Evolutionary conservation across 1,284 basidiomycete genomes (phyloP), one percentile per base, ranked within the genome.

Genomic region (Ceratobasidium sp.): DNA sequence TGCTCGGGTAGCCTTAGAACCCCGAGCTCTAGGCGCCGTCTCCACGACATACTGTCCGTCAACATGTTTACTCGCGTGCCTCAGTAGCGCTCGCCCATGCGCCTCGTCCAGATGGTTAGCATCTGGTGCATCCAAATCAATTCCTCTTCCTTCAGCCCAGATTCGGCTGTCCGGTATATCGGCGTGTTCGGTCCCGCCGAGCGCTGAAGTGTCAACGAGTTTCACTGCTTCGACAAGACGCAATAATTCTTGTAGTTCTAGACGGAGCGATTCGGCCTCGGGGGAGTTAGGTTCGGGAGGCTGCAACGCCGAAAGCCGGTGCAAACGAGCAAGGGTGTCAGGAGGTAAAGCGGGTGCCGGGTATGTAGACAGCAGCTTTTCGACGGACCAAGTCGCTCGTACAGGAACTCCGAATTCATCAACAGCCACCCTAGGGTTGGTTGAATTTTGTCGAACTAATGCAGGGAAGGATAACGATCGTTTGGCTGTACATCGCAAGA

Each of bases 201-300:
- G 55, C 49, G 64, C 9, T 3, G 80, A 80, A 15, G 79, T 81
- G 23, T 80, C 77, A 56, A 81, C 90, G 40, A 93, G 83, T 83
- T 89, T 92, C 72, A 94, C 93, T 5, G 93, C 93, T 82, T 95
- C 93, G 12, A 95, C 93, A 7, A 95, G 86, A 80, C 88, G 89
- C 78, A 94, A 86, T 60, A 95, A 88, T 73, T 91, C 91, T 81
- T 92, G 91, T 80, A 95, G 85, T 79, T 93, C 91, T 42, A 80
- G 79, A 77, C 89, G 90, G 55, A 92, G 84, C 26, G 84, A 82
- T 5, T 83, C 82, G 80, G 91, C 88, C 79, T 90, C 89, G 4
- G 83, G 81, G 0, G 92, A 89, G 56, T 88, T 89, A 79, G 90
- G 86, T 51, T 85, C 82, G 0, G 93, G 94, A 4, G 92, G 90